Conservation (phyloP, 169 alveolate species). For the Besnoitia besnoiti region DNA sequence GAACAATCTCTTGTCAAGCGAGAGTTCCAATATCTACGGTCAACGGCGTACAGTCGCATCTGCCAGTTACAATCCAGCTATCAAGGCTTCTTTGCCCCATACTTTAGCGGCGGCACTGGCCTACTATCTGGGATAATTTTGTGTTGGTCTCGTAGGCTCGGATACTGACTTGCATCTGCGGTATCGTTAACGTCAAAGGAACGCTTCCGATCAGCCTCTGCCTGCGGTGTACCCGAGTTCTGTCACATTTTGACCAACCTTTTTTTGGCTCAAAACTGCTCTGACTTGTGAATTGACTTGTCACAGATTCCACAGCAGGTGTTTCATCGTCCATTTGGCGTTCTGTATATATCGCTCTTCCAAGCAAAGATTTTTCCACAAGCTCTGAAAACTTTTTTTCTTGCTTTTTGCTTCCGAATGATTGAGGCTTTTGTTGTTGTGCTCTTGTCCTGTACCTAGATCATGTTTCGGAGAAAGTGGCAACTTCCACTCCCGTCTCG, state of each 20-base stretch:
- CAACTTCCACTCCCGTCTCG: not conserved
- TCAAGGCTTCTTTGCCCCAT: constrained; percentile 1
- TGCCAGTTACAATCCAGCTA: not conserved
- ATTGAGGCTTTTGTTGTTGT: not conserved
- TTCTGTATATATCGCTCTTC: constrained; percentile 21
- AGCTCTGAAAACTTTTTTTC: not conserved
- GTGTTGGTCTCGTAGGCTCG: not conserved
- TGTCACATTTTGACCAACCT: not conserved
- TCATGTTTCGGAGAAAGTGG: not conserved
- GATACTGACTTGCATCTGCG: constrained; percentile 4
- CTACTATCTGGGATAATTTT: not conserved
- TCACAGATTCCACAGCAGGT: not conserved
- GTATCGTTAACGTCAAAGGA: not conserved
- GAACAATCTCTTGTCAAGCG: constrained; percentile 5
- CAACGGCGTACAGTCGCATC: not conserved
- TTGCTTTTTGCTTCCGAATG: not conserved
- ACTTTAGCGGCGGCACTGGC: not conserved
- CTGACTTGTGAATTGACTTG: not conserved
- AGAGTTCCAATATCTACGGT: not conserved
- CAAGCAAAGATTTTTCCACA: constrained; percentile 4
- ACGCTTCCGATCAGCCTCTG: not conserved
- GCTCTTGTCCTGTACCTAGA: not conserved
- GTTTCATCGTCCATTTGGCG: constrained; percentile 5
- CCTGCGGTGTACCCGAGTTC: not conserved
- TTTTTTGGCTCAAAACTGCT: not conserved